Base-by-base conservation (phyloP, 2,329 filamentous ascomycete genomes). In the Paradendryphiella salina region DNA sequence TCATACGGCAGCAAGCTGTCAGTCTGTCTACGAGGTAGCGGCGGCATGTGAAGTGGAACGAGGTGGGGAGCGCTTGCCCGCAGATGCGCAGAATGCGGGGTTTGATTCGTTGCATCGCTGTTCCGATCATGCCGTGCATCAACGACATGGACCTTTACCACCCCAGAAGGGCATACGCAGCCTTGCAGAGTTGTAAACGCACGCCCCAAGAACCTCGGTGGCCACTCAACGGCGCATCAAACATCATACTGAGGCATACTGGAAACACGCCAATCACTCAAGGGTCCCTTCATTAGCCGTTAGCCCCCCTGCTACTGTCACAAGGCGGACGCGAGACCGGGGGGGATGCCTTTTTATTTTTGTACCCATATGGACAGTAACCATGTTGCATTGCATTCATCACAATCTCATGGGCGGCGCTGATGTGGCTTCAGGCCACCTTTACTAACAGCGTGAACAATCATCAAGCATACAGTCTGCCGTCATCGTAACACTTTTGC, bases 91-190 rank as follows among this genome's bases (percentile, higher is more conserved):
- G 21, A 44, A 43, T 41, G 47, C 34, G 37, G 51, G 43, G 45
- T 55, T 52, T 63, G 54, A 65, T 65, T 64, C 57, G 62, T 61
- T 54, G 56, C 59, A 17, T 33, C 14, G 31, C 31, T 15, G 6
- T 8, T 33, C 31, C 31, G n/a, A 44, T 15, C 1, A 14, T 15
- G 31, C 15, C 31, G 31, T 33, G 45, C 48, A 49, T 47, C 33
- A 40, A 43, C 14, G 40, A 40, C 47, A 51, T 52, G 29, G 41
- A 39, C 44, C 47, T 46, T 40, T 15, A 33, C 31, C 14, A 15
- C n/a, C 5, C 15, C n/a, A 33, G 3, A 33, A 8, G 33, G 37
- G 28, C 37, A 15, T 17, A 44, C 52, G 51, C 46, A 53, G 53
- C 46, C 45, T 60, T 48, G 47, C 50, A 42, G 59, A 38, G 52